Base-by-base conservation (phyloP, 306 rosid species). In the Sechiopsis laciniata region DNA sequence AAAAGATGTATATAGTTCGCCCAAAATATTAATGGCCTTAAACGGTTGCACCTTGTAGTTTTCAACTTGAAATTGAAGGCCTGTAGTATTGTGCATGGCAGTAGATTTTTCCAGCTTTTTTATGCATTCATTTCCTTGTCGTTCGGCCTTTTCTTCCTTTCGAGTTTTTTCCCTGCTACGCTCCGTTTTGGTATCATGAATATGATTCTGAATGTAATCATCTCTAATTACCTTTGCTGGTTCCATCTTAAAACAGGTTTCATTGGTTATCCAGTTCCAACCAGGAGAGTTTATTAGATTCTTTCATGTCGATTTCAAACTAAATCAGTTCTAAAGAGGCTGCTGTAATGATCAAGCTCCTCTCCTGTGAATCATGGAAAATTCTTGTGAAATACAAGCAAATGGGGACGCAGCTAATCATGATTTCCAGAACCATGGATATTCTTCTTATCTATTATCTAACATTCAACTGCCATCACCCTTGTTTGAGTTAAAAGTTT, bases 401-500 rank as follows among this genome's bases (percentile, higher is more conserved):
- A 77, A 85, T 72, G 89, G 80, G 59, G 91, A 85, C 75, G 78
- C 63, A 21, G 53, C 40, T n/a, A 79, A 84, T 32, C 79, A 10
- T 50, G 78, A 42, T 76, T 88, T 82, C 77, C 95, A 94, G 78
- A 87, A 84, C 26, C 76, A 80, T 42, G 81, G 89, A 76, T 84
- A 84, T 83, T 85, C 89, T 77, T 83, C 95, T 74, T 61, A 60
- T 19, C 57, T 55, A 67, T 65, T 19, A 74, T 59, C 71, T 63
- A 56, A 58, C 51, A 57, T 17, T 22, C 35, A 60, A 22, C 13
- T 74, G 22, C 63, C 87, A 37, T 74, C 84, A 7, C 75, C 85
- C 10, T 94, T 92, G 95, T 86, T 94, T 79, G 95, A 85, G 82
- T 56, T 94, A 76, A 85, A 92, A 84, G 97, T 94, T 35, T 91